Evolutionary conservation across 768 basidiomycete species (phyloP).

Genomic region (Mycena amicta): DNA sequence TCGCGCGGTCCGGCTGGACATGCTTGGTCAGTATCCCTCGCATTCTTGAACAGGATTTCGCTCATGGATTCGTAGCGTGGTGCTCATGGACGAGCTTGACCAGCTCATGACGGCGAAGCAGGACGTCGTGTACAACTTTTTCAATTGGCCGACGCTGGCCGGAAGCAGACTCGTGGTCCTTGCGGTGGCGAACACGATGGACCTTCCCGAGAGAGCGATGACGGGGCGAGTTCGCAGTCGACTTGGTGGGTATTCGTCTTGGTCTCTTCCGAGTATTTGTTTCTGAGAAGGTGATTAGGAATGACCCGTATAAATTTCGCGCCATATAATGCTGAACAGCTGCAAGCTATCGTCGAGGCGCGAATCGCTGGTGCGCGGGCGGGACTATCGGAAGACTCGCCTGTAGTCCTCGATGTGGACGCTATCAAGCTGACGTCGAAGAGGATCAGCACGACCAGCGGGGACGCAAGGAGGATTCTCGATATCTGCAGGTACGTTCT

Average conservation of each 20-base stretch:
- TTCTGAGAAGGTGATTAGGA: slow-evolving; percentile 45
- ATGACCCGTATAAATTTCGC: slow-evolving; percentile 92
- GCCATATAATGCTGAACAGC: slow-evolving; percentile 78
- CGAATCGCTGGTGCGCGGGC: slow-evolving; percentile 65
- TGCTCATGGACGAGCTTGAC: slow-evolving; percentile 98
- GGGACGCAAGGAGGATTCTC: slow-evolving; percentile 90
- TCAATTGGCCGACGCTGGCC: slow-evolving; percentile 96
- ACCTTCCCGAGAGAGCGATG: slow-evolving; percentile 93
- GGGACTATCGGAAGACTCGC: slow-evolving; percentile 48
- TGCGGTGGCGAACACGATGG: slow-evolving; percentile 98
- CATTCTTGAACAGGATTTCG: too few species aligned
- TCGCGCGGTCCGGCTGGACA: slow-evolving; percentile 77
- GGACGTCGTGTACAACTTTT: slow-evolving; percentile 99
- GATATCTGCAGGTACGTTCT: slow-evolving; percentile 81
- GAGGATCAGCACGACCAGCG: slow-evolving; percentile 73
- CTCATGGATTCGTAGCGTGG: slow-evolving; percentile 60
- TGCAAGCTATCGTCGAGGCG: slow-evolving; percentile 83
- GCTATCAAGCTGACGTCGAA: slow-evolving; percentile 86
- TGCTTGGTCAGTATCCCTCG: slow-evolving; percentile 82
- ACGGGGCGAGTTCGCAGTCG: slow-evolving; percentile 90
- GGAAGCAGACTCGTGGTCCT: slow-evolving; percentile 93
- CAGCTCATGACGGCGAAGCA: slow-evolving; percentile 95
- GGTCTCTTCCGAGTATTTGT: not conserved
- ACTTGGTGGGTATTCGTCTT: slow-evolving; percentile 60
- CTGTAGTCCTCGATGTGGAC: slow-evolving; percentile 59